Base-by-base conservation (phyloP, 805 yeast species). In the Suhomyces sp. region DNA sequence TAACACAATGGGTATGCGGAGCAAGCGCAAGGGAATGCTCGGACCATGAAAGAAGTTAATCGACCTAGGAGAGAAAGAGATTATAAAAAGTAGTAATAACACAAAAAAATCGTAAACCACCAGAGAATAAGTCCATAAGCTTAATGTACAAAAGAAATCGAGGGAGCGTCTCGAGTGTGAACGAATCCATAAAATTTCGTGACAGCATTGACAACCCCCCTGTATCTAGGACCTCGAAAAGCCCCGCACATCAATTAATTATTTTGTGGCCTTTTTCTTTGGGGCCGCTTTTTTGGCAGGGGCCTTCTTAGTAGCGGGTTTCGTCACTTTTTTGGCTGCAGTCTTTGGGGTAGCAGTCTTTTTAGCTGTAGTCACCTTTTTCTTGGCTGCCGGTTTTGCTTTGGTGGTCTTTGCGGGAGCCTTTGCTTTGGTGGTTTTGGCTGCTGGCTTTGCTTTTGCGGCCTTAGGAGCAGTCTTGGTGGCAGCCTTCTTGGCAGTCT, bases 401-500 rank as follows among this genome's bases (percentile, higher is more conserved):
- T 44, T 37, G 20, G 51, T 35, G 10, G 43, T 9, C 58, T 61
- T 63, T 21, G 60, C 53, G n/a, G 56, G 53, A 9, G 61, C 44
- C 57, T 48, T 55, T 13, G 48, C 13, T 31, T 47, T 33, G 48
- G 39, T 10, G 41, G 29, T 21, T 39, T 35, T 60, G 15, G 64
- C 49, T 22, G 66, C 57, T 52, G 62, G 64, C 33, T 64, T 60
- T 29, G 59, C 60, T 29, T 58, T 58, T 12, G 52, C 47, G 15
- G 48, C 60, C 37, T 48, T 45, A 35, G 60, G 52, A 15, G 48
- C 60, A 33, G 58, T 51, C 59, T 60, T 64, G 31, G 62, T 50
- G 37, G 65, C 51, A 10, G 54, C 44, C 33, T 56, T 60, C 44
- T 46, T 46, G 43, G 55, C 49, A 19, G 59, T 52, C 31, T 55